These are phyloP conservation scores for Eurotiales sp. DNA, from an alignment of 2,329 filamentous ascomycete species.

Conservation along the genomic window DNA sequence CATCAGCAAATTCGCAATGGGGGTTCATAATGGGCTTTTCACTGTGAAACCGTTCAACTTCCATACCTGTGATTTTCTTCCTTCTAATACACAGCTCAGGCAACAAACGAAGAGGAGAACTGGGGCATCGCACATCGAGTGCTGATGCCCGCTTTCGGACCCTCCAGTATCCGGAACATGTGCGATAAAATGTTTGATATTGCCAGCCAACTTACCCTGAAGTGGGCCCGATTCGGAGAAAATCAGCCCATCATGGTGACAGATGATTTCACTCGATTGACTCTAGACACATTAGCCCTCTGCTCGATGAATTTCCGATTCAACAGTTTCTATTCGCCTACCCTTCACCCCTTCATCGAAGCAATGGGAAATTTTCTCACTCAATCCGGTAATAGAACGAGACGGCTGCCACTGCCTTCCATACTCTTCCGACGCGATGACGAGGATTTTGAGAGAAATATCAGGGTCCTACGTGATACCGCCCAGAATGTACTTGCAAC, in stretches of 20 bases:
- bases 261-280: slow-evolving; percentile 68
- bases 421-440: background rate
- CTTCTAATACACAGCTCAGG: no score
- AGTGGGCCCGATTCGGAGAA: slow-evolving; percentile 46
- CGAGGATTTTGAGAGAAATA: background rate
- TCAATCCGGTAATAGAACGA: slow-evolving; percentile 52
- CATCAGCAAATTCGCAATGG: slow-evolving; percentile 61
- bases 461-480: background rate
- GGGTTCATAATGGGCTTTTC: slow-evolving; percentile 63
- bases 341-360: slow-evolving; percentile 64
- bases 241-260: slow-evolving; percentile 55
- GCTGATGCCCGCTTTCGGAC: slow-evolving; percentile 47
- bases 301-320: slow-evolving; percentile 70
- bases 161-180: slow-evolving; percentile 42
- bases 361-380: slow-evolving; percentile 63
- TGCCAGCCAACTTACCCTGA: background rate
- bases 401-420: slow-evolving; percentile 41
- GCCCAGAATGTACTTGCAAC: background rate
- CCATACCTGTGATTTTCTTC: no score
- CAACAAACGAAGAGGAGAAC: slow-evolving; percentile 48
- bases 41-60: slow-evolving; percentile 53
- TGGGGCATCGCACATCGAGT: slow-evolving; percentile 61
- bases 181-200: slow-evolving; percentile 29
- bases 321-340: slow-evolving; percentile 68
- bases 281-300: slow-evolving; percentile 68